Percentiles rank a stretch among this genome's conserved stretches.
Evolutionary conservation across 1,284 basidiomycete genomes (phyloP).

Genomic region (Boletus semigastroideus): DNA sequence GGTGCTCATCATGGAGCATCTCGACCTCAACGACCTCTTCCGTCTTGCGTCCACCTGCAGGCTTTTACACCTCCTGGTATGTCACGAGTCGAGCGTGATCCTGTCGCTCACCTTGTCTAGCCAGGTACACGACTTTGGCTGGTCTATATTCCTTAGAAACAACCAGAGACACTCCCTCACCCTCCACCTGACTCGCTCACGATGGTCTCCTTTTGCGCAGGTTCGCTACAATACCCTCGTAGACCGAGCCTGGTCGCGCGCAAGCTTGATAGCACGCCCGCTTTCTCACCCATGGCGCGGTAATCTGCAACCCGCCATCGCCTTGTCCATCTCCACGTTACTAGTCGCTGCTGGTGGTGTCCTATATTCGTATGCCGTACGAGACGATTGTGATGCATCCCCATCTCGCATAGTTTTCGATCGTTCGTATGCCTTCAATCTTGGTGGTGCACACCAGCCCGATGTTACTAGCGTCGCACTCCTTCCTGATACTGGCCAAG

Average conservation of each 20-base stretch:
- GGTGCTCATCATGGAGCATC: slow-evolving; percentile 49
- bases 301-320: slow-evolving; percentile 59
- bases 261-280: slow-evolving; percentile 62
- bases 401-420: slow-evolving; percentile 41
- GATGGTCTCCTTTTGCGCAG: slow-evolving; percentile 48
- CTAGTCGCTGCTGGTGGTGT: slow-evolving; percentile 61
- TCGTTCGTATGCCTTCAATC: slow-evolving; percentile 43
- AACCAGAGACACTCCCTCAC: slow-evolving; percentile 56
- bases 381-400: slow-evolving; percentile 39
- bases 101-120: slow-evolving; percentile 7
- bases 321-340: slow-evolving; percentile 55
- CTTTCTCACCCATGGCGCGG: slow-evolving; percentile 61
- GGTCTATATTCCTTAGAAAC: slow-evolving; percentile 49
- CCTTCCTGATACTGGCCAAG: slow-evolving; percentile 47
- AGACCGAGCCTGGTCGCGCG: slow-evolving; percentile 55
- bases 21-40: slow-evolving; percentile 47
- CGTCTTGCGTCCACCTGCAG: slow-evolving; percentile 48
- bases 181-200: slow-evolving; percentile 42
- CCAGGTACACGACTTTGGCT: slow-evolving; percentile 63
- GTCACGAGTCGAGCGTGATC: slow-evolving; percentile 19
- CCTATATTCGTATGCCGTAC: slow-evolving; percentile 62
- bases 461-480: slow-evolving; percentile 56
- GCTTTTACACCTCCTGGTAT: slow-evolving; percentile 47
- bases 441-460: slow-evolving; percentile 31
- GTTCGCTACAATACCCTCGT: slow-evolving; percentile 54